A percentile compares a stretch with the other conserved stretches of the same genome.
phyloP scores from a whole-genome alignment of 2,329 filamentous ascomycete genomes.

The Lasiodiplodia hormozganensis region DNA sequence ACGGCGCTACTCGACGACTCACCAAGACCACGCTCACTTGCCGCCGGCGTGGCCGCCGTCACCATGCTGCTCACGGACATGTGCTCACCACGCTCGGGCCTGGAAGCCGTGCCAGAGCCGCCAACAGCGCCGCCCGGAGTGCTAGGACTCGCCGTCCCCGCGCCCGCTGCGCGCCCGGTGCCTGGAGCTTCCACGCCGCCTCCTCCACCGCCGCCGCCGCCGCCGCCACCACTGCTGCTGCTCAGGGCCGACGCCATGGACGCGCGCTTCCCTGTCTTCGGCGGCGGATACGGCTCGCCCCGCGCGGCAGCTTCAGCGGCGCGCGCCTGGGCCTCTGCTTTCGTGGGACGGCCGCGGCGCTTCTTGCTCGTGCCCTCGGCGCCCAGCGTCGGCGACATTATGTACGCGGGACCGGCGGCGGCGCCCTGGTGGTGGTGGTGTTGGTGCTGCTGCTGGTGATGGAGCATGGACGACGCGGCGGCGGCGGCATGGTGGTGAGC shows the following conservation, averaged over 20 bases:
- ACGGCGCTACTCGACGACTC: conserved; percentile 37
- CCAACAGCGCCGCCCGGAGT: conserved; percentile 27
- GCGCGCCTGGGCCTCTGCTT: conserved; percentile 54
- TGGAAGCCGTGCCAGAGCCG: conserved; percentile 38
- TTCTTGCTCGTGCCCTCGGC: conserved; percentile 51
- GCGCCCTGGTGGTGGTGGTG: conserved; percentile 29
- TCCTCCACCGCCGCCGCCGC: conserved; percentile 14
- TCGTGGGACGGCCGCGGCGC: conserved; percentile 57
- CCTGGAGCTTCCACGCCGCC: conserved; percentile 34
- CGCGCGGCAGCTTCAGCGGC: conserved; percentile 49
- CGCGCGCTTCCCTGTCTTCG: conserved; percentile 39
- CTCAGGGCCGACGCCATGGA: conserved; percentile 33
- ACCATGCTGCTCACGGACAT: conserved; percentile 46
- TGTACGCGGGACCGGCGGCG: conserved; percentile 40
- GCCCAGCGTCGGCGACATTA: conserved; percentile 37
- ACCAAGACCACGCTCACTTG: conserved; percentile 44
- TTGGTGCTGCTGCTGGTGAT: background rate
- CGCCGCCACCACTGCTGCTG: conserved; percentile 31
- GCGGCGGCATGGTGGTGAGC: conserved; percentile 34
- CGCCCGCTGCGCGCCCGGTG: conserved; percentile 29
- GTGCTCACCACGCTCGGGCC: conserved; percentile 37
- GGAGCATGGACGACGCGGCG: conserved; percentile 28
- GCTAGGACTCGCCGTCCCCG: conserved; percentile 35
- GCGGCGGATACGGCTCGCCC: conserved; percentile 48
- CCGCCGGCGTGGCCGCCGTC: conserved; percentile 41